Evolutionary conservation across 768 basidiomycete species (phyloP).

Genomic region (Tephrocybe rancida): DNA sequence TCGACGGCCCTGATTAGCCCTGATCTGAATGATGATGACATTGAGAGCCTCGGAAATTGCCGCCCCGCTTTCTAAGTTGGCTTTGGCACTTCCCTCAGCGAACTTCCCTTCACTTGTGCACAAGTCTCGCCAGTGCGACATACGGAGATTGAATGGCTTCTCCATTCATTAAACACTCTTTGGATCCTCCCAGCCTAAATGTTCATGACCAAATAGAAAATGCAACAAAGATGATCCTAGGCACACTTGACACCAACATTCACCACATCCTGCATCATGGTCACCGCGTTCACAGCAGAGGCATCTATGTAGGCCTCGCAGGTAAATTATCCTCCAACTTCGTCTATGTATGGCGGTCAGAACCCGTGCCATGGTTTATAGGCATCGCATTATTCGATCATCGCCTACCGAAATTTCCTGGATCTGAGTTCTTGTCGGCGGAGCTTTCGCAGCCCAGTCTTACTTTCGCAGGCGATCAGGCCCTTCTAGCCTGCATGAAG

Average conservation of each 20-base stretch:
- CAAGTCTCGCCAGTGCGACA: too few relatives aligned
- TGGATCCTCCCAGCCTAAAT: conserved; percentile 7
- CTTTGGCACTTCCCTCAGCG: too few relatives aligned
- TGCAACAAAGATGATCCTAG: conserved; percentile 8
- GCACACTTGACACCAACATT: background rate
- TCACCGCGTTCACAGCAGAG: background rate
- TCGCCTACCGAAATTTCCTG: conserved; percentile 1
- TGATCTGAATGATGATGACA: too few relatives aligned
- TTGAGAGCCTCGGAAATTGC: too few relatives aligned
- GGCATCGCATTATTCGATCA: conserved; percentile 8
- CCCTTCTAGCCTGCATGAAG: conserved; percentile 5
- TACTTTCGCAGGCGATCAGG: background rate
- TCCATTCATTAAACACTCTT: conserved; percentile 15
- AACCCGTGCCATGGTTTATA: background rate
- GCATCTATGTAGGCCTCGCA: conserved; percentile 17
- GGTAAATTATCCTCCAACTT: conserved; percentile 4
- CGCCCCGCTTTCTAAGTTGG: too few relatives aligned
- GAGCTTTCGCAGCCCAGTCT: background rate
- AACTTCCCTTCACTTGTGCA: too few relatives aligned
- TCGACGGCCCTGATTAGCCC: too few relatives aligned
- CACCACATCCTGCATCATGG: conserved; percentile 1
- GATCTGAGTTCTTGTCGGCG: background rate
- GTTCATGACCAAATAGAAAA: conserved; percentile 5
- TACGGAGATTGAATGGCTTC: too few relatives aligned
- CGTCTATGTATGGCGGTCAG: background rate